Base-by-base conservation (phyloP, 2,329 filamentous ascomycete species). In the Dothidotthia symphoricarpi region DNA sequence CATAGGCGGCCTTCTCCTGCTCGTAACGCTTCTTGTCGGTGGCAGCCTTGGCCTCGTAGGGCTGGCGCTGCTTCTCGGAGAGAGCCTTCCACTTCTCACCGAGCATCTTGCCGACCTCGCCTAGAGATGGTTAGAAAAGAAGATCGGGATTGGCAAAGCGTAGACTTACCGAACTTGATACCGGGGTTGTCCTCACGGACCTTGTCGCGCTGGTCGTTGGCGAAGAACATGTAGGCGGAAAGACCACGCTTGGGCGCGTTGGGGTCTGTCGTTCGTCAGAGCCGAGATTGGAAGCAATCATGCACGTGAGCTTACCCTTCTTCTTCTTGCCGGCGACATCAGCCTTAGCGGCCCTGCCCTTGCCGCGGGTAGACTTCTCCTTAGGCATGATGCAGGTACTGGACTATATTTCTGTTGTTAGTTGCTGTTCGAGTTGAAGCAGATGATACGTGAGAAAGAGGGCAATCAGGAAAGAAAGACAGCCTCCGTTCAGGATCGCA, bases 141-240 rank as follows among this genome's bases (percentile, higher is more conserved):
- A n/a, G 31, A 9, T 24, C 4, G 16, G 17, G 31, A 16, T 13
- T 16, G 3, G 4, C 16, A 24, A 13, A 13, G 31, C 15, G 28
- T 28, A 32, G 39, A 67, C 79, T 57, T 79, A 85, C 88, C 93
- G 74, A 98, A 98, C 59, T 86, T 85, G 75, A 97, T 95, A 61
- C 90, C 91, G 26, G 91, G 91, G 80, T 97, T 97, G 74, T 97
- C 91, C 69, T 95, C 89, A 61, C 93, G 88, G 59, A 98, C 93
- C 71, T 93, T 95, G 69, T 97, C 91, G 61, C 93, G 90, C 76
- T 96, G 88, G 75, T 97, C 93, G 68, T 97, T 97, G 82, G 93
- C 93, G 71, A 97, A 98, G 85, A 97, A 97, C 93, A 98, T 98
- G 83, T 98, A 98, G 51, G 93, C 93, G 36, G 93, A 97, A 34